Conservation (phyloP, 2,329 filamentous ascomycete species). For the Davidsoniella eucalypti region DNA sequence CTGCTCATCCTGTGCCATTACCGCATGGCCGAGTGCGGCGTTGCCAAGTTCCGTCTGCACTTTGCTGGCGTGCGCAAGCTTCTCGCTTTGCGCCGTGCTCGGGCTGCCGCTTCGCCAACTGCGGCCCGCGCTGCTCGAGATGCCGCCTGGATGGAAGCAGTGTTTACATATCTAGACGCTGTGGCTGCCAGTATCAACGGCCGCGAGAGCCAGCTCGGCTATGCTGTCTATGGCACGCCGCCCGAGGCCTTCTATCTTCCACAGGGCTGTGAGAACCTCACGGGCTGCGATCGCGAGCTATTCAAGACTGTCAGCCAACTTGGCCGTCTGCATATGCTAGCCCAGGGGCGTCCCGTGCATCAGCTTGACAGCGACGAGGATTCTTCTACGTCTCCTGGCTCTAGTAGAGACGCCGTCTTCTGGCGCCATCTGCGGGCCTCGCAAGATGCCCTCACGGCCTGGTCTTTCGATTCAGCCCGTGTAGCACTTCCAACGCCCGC, state of each 20-base stretch:
- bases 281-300: slow-evolving; percentile 71
- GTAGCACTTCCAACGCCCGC: slow-evolving; percentile 34
- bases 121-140: slow-evolving; percentile 44
- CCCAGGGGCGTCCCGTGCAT: slow-evolving; percentile 46
- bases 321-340: slow-evolving; percentile 68
- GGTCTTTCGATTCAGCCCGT: slow-evolving; percentile 52
- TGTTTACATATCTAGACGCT: slow-evolving; percentile 90
- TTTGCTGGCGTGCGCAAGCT: slow-evolving; percentile 89
- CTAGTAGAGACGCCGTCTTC: slow-evolving; percentile 27
- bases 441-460: slow-evolving; percentile 58
- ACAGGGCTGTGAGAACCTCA: slow-evolving; percentile 62
- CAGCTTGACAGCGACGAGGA: background rate
- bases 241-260: slow-evolving; percentile 33
- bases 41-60: slow-evolving; percentile 85
- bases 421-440: slow-evolving; percentile 79
- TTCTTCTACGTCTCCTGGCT: too few species aligned
- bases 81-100: slow-evolving; percentile 52
- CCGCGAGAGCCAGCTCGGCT: slow-evolving; percentile 59
- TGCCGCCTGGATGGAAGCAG: slow-evolving; percentile 76
- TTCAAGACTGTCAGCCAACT: slow-evolving; percentile 78
- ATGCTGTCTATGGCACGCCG: slow-evolving; percentile 22
- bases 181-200: slow-evolving; percentile 87
- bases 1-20: slow-evolving; percentile 81
- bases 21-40: slow-evolving; percentile 81
- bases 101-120: slow-evolving; percentile 23